phyloP scores from a whole-genome alignment of 345 rosid species.

The Anacardium occidentale region DNA sequence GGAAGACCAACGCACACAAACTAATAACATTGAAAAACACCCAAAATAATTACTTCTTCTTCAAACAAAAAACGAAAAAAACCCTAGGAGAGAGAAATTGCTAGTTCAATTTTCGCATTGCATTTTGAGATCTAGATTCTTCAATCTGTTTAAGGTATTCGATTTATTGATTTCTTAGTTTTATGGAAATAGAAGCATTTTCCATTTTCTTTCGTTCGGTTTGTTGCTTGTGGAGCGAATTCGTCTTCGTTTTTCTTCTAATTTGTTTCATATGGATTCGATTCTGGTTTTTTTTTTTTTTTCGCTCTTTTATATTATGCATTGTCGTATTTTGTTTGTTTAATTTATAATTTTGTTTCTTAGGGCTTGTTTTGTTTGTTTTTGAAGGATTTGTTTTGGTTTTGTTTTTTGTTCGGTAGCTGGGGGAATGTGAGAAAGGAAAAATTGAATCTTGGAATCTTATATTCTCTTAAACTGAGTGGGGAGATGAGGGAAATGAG shows the following conservation, averaged over 20 bases:
- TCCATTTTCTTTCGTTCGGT: neutral
- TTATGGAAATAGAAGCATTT: neutral
- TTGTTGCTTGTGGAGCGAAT: constrained; percentile 8
- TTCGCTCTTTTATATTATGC: constrained; percentile 18
- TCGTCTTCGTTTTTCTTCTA: neutral
- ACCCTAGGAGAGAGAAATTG: constrained; percentile 16
- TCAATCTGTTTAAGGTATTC: constrained; percentile 31
- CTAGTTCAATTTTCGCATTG: constrained; percentile 27
- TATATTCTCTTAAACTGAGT: neutral
- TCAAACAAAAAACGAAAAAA: too few relatives aligned
- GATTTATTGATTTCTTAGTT: neutral
- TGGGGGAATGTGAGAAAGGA: constrained; percentile 25
- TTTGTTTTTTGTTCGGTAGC: constrained; percentile 26
- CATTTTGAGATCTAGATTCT: constrained; percentile 42
- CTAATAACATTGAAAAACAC: neutral
- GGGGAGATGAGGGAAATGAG: neutral
- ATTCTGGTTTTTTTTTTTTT: constrained; percentile 13
- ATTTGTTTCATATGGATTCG: neutral
- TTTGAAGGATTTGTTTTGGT: neutral
- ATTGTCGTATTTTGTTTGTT: constrained; percentile 25
- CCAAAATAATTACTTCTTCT: too few relatives aligned
- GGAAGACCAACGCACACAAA: neutral
- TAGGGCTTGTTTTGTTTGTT: constrained; percentile 4
- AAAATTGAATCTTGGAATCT: neutral
- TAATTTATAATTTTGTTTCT: constrained; percentile 2